phyloP scores from a whole-genome alignment of 768 basidiomycete genomes.

The Pisolithus albus region DNA sequence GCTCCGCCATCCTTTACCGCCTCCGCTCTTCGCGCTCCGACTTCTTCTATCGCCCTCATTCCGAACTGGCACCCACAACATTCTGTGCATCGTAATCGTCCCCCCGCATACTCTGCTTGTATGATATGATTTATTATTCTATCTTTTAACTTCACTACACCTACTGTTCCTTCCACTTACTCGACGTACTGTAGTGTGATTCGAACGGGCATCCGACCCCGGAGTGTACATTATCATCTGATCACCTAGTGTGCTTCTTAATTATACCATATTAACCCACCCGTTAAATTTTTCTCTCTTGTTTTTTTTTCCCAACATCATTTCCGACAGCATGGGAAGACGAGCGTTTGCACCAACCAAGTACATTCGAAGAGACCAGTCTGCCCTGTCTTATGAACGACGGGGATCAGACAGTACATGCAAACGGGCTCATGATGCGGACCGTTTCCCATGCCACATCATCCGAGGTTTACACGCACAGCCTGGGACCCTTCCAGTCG shows the following conservation, averaged over 20 bases:
- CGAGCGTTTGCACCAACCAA: no score
- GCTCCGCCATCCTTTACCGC: no score
- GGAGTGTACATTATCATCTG: conserved; percentile 22
- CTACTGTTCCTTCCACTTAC: conserved; percentile 14
- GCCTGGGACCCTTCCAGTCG: no score
- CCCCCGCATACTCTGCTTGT: conserved; percentile 22
- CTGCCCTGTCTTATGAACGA: no score
- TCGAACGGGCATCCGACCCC: conserved; percentile 10
- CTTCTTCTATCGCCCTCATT: background rate
- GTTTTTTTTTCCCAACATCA: background rate
- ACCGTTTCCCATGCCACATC: no score
- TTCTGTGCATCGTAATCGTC: conserved; percentile 17
- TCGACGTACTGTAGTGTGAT: conserved; percentile 1
- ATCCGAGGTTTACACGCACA: no score
- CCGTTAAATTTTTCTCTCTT: background rate
- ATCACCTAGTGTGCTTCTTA: conserved; percentile 18
- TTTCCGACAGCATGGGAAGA: background rate
- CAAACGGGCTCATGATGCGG: no score
- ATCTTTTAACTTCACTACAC: conserved; percentile 20
- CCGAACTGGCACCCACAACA: conserved; percentile 5
- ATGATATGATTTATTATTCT: conserved; percentile 13
- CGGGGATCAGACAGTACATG: no score
- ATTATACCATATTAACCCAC: conserved; percentile 31
- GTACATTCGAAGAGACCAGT: no score
- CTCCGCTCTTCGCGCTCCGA: background rate